Conservation (phyloP, 2,329 filamentous ascomycete genomes). For the Lasiodiplodia theobromae region DNA sequence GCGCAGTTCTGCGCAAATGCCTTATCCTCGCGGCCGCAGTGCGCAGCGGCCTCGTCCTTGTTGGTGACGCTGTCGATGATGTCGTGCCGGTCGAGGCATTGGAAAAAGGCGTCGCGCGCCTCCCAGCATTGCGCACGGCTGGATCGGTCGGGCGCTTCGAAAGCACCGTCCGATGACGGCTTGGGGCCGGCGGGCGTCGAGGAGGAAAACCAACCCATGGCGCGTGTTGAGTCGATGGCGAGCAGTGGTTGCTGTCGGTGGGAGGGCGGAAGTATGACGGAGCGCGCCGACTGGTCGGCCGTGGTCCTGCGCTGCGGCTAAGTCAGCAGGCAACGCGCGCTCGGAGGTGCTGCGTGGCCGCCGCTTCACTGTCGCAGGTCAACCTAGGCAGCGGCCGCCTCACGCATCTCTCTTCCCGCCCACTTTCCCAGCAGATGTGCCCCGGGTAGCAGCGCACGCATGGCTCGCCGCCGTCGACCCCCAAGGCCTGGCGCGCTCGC, state of each 20-base stretch:
- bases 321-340: slow-evolving; percentile 12
- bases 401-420: slow-evolving; percentile 3
- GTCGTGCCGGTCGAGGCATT: slow-evolving; percentile 80
- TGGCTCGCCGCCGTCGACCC: slow-evolving; percentile 66
- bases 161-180: slow-evolving; percentile 60
- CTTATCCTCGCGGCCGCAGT: slow-evolving; percentile 65
- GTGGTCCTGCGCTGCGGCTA: background rate
- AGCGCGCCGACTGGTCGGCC: background rate
- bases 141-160: slow-evolving; percentile 82
- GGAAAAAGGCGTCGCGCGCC: slow-evolving; percentile 85
- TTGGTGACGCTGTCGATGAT: slow-evolving; percentile 77
- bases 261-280: background rate
- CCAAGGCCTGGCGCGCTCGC: slow-evolving; percentile 70
- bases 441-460: slow-evolving; percentile 36
- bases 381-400: background rate
- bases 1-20: slow-evolving; percentile 88
- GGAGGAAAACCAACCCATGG: slow-evolving; percentile 63
- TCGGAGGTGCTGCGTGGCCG: slow-evolving; percentile 28
- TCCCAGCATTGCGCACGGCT: slow-evolving; percentile 89
- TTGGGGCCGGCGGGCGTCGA: slow-evolving; percentile 46
- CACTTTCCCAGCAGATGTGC: slow-evolving; percentile 21
- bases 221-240: slow-evolving; percentile 29
- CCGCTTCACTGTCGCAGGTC: slow-evolving; percentile 18
- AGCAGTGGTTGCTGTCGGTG: background rate
- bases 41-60: slow-evolving; percentile 59